A percentile compares a stretch with the other conserved stretches of the same genome.
phyloP scores from a whole-genome alignment of 331 rosid genomes.

The Malus hybrid region DNA sequence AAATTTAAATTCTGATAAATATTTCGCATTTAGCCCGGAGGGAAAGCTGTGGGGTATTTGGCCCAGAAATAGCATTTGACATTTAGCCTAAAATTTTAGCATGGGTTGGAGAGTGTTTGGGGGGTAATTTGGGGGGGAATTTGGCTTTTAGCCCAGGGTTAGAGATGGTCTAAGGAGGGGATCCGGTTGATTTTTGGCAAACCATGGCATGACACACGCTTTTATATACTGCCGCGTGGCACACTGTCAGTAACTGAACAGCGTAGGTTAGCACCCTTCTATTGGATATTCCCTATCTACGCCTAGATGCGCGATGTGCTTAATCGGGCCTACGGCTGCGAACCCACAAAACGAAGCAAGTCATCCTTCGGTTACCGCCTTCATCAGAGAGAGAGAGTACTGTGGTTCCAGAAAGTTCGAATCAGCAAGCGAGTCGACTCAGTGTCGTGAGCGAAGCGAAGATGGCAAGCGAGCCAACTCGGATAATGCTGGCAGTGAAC shows the following conservation, averaged over 20 bases:
- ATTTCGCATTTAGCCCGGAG: too few species aligned
- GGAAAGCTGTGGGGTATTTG: too few species aligned
- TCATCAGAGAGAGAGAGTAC: background rate
- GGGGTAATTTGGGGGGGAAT: too few species aligned
- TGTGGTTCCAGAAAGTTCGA: background rate
- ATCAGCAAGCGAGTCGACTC: background rate
- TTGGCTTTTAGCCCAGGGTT: too few species aligned
- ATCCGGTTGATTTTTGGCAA: background rate
- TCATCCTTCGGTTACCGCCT: background rate
- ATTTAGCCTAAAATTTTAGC: too few species aligned
- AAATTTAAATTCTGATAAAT: too few species aligned
- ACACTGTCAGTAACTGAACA: background rate
- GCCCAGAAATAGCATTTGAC: too few species aligned
- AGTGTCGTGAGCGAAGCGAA: constrained; percentile 8
- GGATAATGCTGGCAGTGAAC: constrained; percentile 76
- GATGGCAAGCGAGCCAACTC: constrained; percentile 51
- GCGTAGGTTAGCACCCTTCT: constrained; percentile 5
- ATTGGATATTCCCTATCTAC: fast-evolving
- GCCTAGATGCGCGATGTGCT: background rate
- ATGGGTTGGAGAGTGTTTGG: too few species aligned
- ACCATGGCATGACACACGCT: background rate
- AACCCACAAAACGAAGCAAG: background rate
- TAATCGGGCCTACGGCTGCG: background rate
- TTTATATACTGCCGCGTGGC: background rate
- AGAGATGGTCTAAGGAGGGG: too few species aligned